phyloP scores from a whole-genome alignment of 2,329 filamentous ascomycete genomes.

The Diaporthe vaccinii region DNA sequence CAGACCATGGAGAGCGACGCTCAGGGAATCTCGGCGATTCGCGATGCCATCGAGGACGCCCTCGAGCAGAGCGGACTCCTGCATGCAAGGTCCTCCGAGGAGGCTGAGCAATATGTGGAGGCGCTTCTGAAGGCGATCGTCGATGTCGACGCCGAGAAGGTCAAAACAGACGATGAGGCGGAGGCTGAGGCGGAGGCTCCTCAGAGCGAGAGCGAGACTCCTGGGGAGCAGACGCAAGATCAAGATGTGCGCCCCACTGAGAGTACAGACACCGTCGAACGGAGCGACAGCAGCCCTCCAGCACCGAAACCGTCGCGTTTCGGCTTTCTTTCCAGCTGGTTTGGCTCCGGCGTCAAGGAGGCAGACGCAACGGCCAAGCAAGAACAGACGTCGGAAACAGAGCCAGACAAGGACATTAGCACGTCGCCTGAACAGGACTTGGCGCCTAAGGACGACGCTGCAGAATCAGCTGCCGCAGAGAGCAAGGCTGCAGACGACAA shows the following conservation, averaged over 20 bases:
- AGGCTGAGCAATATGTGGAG: constrained; percentile 63
- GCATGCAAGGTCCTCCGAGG: constrained; percentile 57
- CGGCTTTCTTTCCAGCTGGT: constrained; percentile 36
- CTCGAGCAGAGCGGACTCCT: constrained; percentile 68
- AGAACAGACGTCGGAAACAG: not conserved
- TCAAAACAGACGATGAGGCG: constrained; percentile 43
- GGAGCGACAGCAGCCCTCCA: not conserved
- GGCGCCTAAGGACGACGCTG: not conserved
- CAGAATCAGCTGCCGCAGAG: constrained; percentile 23
- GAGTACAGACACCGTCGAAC: not conserved
- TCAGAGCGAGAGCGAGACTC: constrained; percentile 36
- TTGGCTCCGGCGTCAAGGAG: constrained; percentile 15
- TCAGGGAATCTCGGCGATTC: constrained; percentile 63
- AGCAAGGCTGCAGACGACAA: constrained; percentile 38
- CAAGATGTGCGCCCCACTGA: not conserved
- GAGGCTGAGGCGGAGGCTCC: not conserved
- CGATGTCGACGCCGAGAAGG: constrained; percentile 39
- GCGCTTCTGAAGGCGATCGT: constrained; percentile 63
- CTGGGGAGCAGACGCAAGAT: not conserved
- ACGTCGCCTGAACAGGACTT: not conserved
- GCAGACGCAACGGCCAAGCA: constrained; percentile 6
- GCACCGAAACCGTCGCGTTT: constrained; percentile 26
- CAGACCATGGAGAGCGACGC: constrained; percentile 71
- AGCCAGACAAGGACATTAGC: not conserved
- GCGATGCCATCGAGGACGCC: constrained; percentile 68